Evolutionary conservation across 2,329 filamentous ascomycete genomes (phyloP).

Genomic region (Diaporthe ilicicola): DNA sequence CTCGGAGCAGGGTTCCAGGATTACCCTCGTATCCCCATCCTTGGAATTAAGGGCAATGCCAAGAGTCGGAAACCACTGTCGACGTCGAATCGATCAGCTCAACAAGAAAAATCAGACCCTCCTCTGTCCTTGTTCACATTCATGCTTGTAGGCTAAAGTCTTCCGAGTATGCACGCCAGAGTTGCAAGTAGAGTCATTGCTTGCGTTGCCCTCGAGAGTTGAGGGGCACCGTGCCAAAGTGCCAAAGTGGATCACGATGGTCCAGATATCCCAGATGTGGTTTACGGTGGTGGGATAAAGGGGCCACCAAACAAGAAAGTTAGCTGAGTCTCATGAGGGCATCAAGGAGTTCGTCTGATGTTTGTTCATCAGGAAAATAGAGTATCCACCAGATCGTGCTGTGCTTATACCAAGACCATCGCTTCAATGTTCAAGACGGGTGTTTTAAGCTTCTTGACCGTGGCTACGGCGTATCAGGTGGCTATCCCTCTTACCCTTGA

Average conservation of each 20-base stretch:
- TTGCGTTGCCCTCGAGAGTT: background rate
- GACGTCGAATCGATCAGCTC: slow-evolving; percentile 8
- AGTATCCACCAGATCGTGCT: background rate
- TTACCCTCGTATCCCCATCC: background rate
- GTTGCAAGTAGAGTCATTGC: background rate
- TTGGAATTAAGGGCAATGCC: slow-evolving; percentile 15
- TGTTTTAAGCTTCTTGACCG: background rate
- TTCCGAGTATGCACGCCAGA: background rate
- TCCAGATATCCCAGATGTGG: background rate
- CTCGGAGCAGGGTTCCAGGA: slow-evolving; percentile 3
- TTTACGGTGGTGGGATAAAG: background rate
- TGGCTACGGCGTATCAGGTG: background rate
- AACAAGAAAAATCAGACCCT: background rate
- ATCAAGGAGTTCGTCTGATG: slow-evolving; percentile 5
- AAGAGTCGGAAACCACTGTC: background rate
- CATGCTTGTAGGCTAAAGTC: background rate
- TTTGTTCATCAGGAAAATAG: background rate
- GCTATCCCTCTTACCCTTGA: background rate
- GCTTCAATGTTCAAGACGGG: background rate
- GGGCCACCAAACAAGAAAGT: background rate
- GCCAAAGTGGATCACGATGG: background rate
- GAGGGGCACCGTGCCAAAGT: background rate
- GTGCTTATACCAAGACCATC: background rate
- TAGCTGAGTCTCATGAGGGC: background rate
- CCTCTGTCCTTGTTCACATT: background rate